Percentiles rank a stretch among this genome's conserved stretches.
These are phyloP conservation scores for Pezicula neosporulosa DNA, from an alignment of 2,329 filamentous ascomycete genomes.

Conservation along the genomic window DNA sequence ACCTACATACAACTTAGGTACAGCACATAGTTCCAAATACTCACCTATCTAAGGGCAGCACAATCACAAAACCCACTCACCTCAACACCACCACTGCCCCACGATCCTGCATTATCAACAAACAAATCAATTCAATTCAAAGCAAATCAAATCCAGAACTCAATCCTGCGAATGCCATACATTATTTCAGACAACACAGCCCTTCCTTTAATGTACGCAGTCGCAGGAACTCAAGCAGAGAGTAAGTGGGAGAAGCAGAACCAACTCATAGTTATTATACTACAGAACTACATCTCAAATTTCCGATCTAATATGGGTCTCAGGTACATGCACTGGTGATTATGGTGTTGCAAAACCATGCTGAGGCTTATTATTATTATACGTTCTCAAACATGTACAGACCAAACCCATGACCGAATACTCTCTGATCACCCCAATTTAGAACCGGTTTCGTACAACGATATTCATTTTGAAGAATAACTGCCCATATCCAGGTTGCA, in stretches of 20 bases:
- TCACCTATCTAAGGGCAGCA: too few relatives aligned
- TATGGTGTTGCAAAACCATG: slow-evolving; percentile 41
- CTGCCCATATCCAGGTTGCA: slow-evolving; percentile 44
- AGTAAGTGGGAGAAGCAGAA: slow-evolving; percentile 74
- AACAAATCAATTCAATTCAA: too few relatives aligned
- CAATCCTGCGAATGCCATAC: too few relatives aligned
- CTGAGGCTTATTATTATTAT: slow-evolving; percentile 33
- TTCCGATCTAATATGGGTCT: too few relatives aligned
- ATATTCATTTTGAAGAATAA: slow-evolving; percentile 44
- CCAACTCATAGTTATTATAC: slow-evolving; percentile 89
- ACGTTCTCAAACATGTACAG: slow-evolving; percentile 38
- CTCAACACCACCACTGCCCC: too few relatives aligned
- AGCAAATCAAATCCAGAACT: too few relatives aligned
- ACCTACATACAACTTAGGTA: too few relatives aligned
- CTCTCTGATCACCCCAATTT: slow-evolving; percentile 38
- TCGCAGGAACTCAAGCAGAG: slow-evolving; percentile 92
- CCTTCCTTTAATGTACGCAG: slow-evolving; percentile 91
- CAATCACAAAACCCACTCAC: too few relatives aligned
- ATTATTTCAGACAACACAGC: slow-evolving; percentile 91
- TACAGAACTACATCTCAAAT: too few relatives aligned
- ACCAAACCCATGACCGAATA: slow-evolving; percentile 39
- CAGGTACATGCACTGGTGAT: slow-evolving; percentile 47
- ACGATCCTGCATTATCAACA: too few relatives aligned
- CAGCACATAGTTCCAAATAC: too few relatives aligned
- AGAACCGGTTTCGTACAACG: slow-evolving; percentile 36